Base-by-base conservation (phyloP, 306 rosid genomes). In the Arachis stenosperma region DNA sequence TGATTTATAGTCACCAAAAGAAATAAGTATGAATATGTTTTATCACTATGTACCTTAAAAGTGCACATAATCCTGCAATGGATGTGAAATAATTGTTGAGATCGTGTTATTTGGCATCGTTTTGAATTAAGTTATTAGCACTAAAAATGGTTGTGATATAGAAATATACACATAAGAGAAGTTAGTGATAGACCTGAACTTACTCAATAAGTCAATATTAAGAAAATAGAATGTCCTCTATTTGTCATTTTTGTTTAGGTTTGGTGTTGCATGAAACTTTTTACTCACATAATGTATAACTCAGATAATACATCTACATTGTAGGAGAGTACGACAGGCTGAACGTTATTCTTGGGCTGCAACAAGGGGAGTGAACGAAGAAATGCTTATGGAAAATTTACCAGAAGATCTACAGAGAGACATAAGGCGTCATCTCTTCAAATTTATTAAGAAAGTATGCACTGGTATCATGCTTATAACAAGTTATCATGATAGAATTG, bases 271-370 rank as follows among this genome's bases (percentile, higher is more conserved):
- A 46, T 56, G 43, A 66, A 75, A 46, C 42, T 44, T 46, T 47
- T 41, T 42, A 56, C 54, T 36, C 12, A 64, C 5, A 22, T 37
- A 22, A 42, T 6, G 42, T 57, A 30, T 29, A 47, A 39, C 55
- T 57, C 10, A 0, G 39, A 37, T 65, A 47, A 27, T 17, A 73
- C 55, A 29, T 37, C 65, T 67, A 10, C 52, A 17, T 27, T 73
- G 80, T 57, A 92, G 98, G 97, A 82, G 75, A 79, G 91, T 92
- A 36, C 81, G 83, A 43, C 80, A 78, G 65, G 95, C 97, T 33
- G 98, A 92, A 81, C 81, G 95, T 37, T 92, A 84, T 65, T 85
- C 36, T 30, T 92, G 98, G 98, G 96, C 92, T 47, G 96, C 98
- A 39, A 90, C 98, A 51, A 88, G 98, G 81, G 98, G 98, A 3